Percentiles rank a stretch among this genome's conserved stretches.
These are phyloP conservation scores for Paracoccidioides brasiliensis DNA, from an alignment of 2,329 filamentous ascomycete species.

Conservation along the genomic window DNA sequence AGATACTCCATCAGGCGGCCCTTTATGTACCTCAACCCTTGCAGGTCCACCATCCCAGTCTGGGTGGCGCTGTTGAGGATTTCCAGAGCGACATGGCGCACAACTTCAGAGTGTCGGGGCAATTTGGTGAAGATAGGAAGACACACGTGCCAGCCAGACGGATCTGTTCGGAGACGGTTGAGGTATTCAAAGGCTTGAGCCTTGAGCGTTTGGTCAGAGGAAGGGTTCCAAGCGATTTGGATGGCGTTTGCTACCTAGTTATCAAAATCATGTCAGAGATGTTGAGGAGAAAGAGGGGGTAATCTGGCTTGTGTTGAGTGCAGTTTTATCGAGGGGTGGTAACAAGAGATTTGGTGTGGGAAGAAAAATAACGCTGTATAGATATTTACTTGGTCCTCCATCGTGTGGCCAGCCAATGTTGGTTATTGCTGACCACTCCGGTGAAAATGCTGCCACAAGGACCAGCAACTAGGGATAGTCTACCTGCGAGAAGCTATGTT, in stretches of 20 bases:
- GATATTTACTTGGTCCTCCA: slow-evolving; percentile 33
- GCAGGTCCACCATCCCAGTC: slow-evolving; percentile 58
- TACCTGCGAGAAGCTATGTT: slow-evolving; percentile 12
- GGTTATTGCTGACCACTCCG: slow-evolving; percentile 2
- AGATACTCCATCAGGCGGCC: slow-evolving; percentile 73
- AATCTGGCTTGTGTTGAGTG: not conserved
- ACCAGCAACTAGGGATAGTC: slow-evolving; percentile 2
- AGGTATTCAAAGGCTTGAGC: slow-evolving; percentile 54
- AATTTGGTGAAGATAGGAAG: slow-evolving; percentile 70
- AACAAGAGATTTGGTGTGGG: not conserved
- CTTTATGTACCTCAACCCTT: slow-evolving; percentile 62
- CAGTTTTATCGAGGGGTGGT: slow-evolving; percentile 3
- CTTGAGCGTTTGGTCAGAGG: slow-evolving; percentile 62
- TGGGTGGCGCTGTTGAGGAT: slow-evolving; percentile 87
- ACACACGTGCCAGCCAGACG: slow-evolving; percentile 82
- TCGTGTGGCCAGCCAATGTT: slow-evolving; percentile 26
- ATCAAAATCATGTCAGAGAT: not conserved
- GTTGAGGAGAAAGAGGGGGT: not conserved
- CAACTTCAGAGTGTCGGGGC: slow-evolving; percentile 65
- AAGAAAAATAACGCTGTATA: not conserved
- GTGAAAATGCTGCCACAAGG: slow-evolving; percentile 5
- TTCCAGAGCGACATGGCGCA: slow-evolving; percentile 80
- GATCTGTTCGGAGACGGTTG: slow-evolving; percentile 64
- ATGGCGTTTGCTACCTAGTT: slow-evolving; percentile 82
- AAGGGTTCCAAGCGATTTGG: slow-evolving; percentile 78